Evolutionary conservation across 2,329 filamentous ascomycete species (phyloP), one percentile per base, ranked within the genome.

Genomic region (Diaporthe ilicicola): DNA sequence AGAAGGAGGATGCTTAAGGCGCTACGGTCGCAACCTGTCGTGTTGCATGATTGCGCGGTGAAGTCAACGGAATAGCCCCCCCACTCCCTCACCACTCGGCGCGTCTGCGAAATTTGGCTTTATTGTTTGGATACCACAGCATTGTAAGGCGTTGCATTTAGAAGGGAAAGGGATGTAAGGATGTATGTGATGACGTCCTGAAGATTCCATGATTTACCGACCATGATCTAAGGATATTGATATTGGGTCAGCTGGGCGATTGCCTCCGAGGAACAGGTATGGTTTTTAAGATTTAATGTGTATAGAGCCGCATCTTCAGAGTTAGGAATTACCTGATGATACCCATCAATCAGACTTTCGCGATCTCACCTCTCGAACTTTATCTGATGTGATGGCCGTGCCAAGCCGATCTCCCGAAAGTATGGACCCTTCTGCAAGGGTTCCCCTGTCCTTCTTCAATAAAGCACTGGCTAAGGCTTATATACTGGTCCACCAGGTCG

Each of bases 81-180:
- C 22, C 37, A 32, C 39, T n/a, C 27, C 32, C 19, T 56, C 24
- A 62, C 27, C 34, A 59, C 10, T 24, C 19, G 22, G 4, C 7
- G 19, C 3, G 13, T 39, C 10, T 34, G 10, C 29, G 12, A 22
- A 22, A 27, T 24, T 61, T 34, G 19, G n/a, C 19, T 37, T 29
- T 32, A 37, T 44, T 70, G 1, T 59, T 59, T 65, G 44, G 50
- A 70, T 66, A 65, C 59, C 59, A 53, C 65, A 64, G 70, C 66
- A 70, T 72, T 55, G 56, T 44, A 54, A 22, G 70, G 70, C 70
- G 70, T 72, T 70, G 42, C 70, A 61, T 66, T 9, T 72, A 66
- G 67, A 70, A 64, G 44, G 29, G 59, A 9, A 37, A 46, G 62
- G 17, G n/a, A 37, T 19, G 34, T 24, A 51, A n/a, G 39, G 66